A percentile compares a stretch with the other conserved stretches of the same genome.
Conservation (phyloP, 768 basidiomycete species). For the Tylopilus sp. region DNA sequence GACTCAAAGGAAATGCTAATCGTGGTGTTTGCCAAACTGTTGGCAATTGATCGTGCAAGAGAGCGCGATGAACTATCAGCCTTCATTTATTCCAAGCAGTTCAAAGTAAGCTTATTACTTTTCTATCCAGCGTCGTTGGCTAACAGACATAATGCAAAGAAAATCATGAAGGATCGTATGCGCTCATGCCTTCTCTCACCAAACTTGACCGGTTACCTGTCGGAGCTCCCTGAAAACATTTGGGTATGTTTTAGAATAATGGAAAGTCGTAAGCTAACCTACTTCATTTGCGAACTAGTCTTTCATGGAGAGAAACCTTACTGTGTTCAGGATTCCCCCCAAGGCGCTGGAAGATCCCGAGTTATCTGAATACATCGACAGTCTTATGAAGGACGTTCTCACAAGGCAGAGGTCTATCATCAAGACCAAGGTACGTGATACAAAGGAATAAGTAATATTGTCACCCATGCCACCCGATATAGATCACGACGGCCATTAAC, state of each 20-base stretch:
- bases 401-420: not conserved
- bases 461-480: too few species aligned
- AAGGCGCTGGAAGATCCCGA: not conserved
- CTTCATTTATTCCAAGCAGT: not conserved
- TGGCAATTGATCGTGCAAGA: too few species aligned
- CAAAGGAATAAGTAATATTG: too few species aligned
- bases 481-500: not conserved
- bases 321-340: not conserved
- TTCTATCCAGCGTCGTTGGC: not conserved
- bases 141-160: not conserved
- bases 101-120: not conserved
- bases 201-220: not conserved
- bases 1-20: too few species aligned
- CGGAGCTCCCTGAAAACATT: not conserved
- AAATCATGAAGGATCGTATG: not conserved
- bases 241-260: not conserved
- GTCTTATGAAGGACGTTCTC: not conserved
- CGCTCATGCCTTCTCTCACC: not conserved
- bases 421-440: not conserved
- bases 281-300: not conserved
- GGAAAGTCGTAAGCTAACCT: not conserved
- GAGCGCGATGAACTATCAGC: too few species aligned
- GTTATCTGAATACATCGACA: not conserved
- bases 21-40: too few species aligned
- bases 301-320: not conserved